These are phyloP conservation scores for Punctularia strigosozonata DNA, from an alignment of 768 basidiomycete genomes.

Conservation along the genomic window DNA sequence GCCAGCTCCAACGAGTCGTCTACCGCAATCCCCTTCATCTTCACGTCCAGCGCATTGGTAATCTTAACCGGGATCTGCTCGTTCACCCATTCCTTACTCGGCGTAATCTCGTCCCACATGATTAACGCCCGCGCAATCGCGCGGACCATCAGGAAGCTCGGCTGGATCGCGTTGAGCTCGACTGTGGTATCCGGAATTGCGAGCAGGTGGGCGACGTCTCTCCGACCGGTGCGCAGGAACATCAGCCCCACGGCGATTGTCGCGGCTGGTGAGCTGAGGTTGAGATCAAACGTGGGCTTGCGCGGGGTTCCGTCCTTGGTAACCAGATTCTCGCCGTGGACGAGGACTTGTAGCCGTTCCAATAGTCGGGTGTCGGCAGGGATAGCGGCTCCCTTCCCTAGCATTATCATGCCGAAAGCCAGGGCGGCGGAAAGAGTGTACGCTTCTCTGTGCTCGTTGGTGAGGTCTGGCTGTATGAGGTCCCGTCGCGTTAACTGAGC, in stretches of 20 bases:
- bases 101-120: constrained; percentile 72
- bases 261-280: constrained; percentile 86
- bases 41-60: constrained; percentile 42
- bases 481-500: constrained; percentile 71
- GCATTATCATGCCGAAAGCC: constrained; percentile 94
- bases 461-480: constrained; percentile 71
- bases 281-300: constrained; percentile 61
- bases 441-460: constrained; percentile 82
- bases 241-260: constrained; percentile 84
- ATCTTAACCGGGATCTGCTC: constrained; percentile 63
- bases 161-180: constrained; percentile 76
- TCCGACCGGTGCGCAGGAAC: constrained; percentile 78
- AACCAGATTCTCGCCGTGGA: constrained; percentile 58
- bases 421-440: constrained; percentile 85
- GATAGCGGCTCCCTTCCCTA: constrained; percentile 71
- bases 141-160: constrained; percentile 76
- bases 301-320: constrained; percentile 22
- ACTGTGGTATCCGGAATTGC: constrained; percentile 72
- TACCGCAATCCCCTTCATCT: constrained; percentile 31
- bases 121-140: constrained; percentile 70
- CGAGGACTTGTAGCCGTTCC: constrained; percentile 55
- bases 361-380: constrained; percentile 69
- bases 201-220: constrained; percentile 80
- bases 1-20: constrained; percentile 78
- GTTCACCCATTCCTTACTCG: constrained; percentile 63